Evolutionary conservation across 1,139 yeast genomes (phyloP).

Genomic region (Eremothecium gossypii): DNA sequence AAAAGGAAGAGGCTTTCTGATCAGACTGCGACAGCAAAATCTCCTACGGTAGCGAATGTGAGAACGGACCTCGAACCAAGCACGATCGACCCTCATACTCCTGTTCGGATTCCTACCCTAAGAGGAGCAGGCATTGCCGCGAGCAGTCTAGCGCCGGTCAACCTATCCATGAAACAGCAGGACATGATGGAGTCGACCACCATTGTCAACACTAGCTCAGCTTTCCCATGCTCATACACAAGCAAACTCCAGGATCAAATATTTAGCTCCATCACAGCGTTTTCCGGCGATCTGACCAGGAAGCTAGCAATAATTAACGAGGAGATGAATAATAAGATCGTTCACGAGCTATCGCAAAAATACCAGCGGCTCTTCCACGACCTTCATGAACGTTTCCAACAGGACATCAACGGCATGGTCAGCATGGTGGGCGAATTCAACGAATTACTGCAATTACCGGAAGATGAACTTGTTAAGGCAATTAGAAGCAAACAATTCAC

Average conservation of each 20-base stretch:
- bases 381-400: conserved; percentile 28
- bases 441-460: conserved; percentile 30
- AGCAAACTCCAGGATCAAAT: conserved; percentile 31
- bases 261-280: conserved; percentile 26
- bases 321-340: conserved; percentile 30
- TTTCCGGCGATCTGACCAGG: conserved; percentile 29
- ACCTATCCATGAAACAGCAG: background rate
- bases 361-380: conserved; percentile 29
- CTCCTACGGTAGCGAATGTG: background rate
- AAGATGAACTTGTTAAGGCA: conserved; percentile 25
- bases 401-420: conserved; percentile 31
- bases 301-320: conserved; percentile 31
- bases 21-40: background rate
- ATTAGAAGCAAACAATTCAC: conserved; percentile 23
- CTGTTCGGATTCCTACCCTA: background rate
- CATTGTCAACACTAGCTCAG: conserved; percentile 14
- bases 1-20: conserved; percentile 1
- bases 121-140: background rate
- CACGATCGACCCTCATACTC: background rate
- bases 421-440: conserved; percentile 29
- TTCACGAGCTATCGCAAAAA: conserved; percentile 29
- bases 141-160: background rate
- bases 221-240: conserved; percentile 22
- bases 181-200: conserved; percentile 8
- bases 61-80: background rate